phyloP scores from a whole-genome alignment of 805 yeast species.

The Blastobotrys americana region DNA sequence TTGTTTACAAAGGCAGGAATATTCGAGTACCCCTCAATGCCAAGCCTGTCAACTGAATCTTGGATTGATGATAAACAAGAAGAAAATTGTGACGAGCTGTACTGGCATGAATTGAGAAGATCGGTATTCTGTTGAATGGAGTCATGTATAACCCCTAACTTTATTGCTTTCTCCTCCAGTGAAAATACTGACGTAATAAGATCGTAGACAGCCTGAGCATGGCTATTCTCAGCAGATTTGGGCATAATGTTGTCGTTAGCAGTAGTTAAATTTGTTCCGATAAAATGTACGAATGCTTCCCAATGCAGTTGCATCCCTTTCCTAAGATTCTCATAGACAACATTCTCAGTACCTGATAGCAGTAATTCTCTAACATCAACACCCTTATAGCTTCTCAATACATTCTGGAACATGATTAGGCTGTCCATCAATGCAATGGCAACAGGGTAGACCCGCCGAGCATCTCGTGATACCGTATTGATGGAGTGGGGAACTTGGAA shows the following conservation, averaged over 20 bases:
- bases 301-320: conserved; percentile 41
- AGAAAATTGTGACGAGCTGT: conserved; percentile 17
- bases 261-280: conserved; percentile 36
- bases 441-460: conserved; percentile 49
- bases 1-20: conserved; percentile 28
- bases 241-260: conserved; percentile 15
- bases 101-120: conserved; percentile 27
- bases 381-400: conserved; percentile 28
- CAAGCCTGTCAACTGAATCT: conserved; percentile 29
- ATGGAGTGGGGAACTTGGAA: conserved; percentile 52
- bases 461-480: conserved; percentile 40
- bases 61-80: conserved; percentile 31
- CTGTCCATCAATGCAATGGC: conserved; percentile 50
- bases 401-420: conserved; percentile 35
- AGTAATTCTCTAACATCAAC: conserved; percentile 37
- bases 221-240: conserved; percentile 26
- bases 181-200: conserved; percentile 31
- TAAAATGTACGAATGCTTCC: conserved; percentile 44
- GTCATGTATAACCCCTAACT: conserved; percentile 27
- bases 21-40: conserved; percentile 34
- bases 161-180: conserved; percentile 29
- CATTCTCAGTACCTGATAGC: conserved; percentile 16
- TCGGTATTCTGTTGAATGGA: conserved; percentile 23
- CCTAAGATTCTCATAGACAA: conserved; percentile 23
- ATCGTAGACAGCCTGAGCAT: conserved; percentile 27